phyloP scores from a whole-genome alignment of 768 basidiomycete genomes.

The Hericium rajendrae region DNA sequence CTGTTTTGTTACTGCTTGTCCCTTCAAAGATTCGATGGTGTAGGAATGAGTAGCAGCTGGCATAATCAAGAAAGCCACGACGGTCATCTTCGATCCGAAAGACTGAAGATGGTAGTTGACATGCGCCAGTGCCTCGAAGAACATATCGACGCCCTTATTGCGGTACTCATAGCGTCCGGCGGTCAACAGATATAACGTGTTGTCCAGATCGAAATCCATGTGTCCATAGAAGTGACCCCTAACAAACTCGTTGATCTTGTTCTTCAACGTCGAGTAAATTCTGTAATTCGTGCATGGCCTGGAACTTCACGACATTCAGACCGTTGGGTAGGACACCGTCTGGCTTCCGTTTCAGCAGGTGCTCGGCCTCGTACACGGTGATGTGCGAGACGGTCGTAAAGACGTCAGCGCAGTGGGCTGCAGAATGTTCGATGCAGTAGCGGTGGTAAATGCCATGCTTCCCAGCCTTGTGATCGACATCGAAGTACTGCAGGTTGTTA shows the following conservation, averaged over 20 bases:
- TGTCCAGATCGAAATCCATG: conserved; percentile 92
- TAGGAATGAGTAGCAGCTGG: conserved; percentile 94
- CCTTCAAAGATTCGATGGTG: conserved; percentile 94
- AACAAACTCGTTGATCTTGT: conserved; percentile 98
- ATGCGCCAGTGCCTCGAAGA: conserved; percentile 92
- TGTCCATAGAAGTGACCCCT: conserved; percentile 98
- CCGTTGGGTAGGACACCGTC: conserved; percentile 97
- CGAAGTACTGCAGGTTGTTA: conserved; percentile 99
- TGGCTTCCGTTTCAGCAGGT: conserved; percentile 92
- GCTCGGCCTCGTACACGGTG: conserved; percentile 95
- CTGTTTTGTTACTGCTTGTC: conserved; percentile 96
- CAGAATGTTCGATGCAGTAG: conserved; percentile 94
- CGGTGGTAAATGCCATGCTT: conserved; percentile 98
- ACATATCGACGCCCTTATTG: conserved; percentile 99
- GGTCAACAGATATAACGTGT: conserved; percentile 91
- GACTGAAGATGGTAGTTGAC: conserved; percentile 57
- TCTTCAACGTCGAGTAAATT: conserved; percentile 82
- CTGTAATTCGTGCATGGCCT: conserved; percentile 99
- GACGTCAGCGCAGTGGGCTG: conserved; percentile 93
- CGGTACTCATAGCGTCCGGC: conserved; percentile 99
- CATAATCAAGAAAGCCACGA: conserved; percentile 99
- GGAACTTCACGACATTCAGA: conserved; percentile 96
- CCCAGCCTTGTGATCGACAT: conserved; percentile 98
- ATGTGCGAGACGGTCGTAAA: conserved; percentile 98
- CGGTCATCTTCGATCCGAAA: conserved; percentile 62